These are phyloP conservation scores for Aspergillus sp. DNA, from an alignment of 2,329 filamentous ascomycete genomes.

Conservation along the genomic window DNA sequence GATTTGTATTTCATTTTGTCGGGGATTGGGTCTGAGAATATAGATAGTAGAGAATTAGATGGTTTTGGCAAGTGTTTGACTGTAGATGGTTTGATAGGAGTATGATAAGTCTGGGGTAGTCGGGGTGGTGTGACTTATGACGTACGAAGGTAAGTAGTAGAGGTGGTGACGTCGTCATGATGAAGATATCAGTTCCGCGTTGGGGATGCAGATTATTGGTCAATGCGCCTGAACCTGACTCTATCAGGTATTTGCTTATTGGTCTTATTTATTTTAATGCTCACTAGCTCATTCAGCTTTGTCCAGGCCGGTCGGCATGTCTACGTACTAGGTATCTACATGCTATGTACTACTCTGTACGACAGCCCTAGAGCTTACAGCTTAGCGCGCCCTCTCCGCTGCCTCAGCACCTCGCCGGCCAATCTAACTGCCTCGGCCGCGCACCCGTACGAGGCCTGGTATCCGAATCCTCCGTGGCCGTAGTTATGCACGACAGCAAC, in stretches of 20 bases:
- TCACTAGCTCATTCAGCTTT: too few species aligned
- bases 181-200: not conserved
- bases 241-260: too few species aligned
- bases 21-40: too few species aligned
- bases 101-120: not conserved
- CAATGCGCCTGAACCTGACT: too few species aligned
- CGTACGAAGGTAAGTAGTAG: not conserved
- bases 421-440: slow-evolving; percentile 65
- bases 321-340: not conserved
- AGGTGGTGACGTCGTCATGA: slow-evolving; percentile 7
- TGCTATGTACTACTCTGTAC: not conserved
- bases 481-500: slow-evolving; percentile 52
- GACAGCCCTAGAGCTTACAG: slow-evolving; percentile 18
- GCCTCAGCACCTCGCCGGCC: slow-evolving; percentile 54
- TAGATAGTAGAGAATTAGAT: too few species aligned
- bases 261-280: too few species aligned
- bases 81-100: not conserved
- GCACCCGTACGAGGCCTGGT: slow-evolving; percentile 67
- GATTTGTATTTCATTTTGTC: slow-evolving; percentile 21
- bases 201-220: not conserved
- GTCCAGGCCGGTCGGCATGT: not conserved
- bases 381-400: slow-evolving; percentile 31
- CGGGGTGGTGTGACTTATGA: not conserved
- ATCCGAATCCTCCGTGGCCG: slow-evolving; percentile 59
- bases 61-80: not conserved